phyloP scores from a whole-genome alignment of 1,139 yeast species.

The Pichia sp. region DNA sequence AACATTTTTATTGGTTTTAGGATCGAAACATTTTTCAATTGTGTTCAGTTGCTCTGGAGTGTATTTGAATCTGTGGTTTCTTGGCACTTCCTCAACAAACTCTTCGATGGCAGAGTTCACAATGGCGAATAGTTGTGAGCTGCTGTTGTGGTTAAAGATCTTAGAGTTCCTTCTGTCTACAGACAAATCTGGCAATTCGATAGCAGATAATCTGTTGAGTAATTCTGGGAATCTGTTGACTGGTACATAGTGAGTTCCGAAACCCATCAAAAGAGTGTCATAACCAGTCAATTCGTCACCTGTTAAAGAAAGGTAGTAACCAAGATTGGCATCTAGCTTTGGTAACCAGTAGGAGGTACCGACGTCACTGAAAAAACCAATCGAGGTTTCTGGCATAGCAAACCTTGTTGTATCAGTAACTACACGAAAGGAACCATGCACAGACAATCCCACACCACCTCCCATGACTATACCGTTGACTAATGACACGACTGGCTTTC shows the following conservation, averaged over 20 bases:
- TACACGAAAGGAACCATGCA: constrained; percentile 91
- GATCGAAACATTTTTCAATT: constrained; percentile 64
- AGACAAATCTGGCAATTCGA: constrained; percentile 38
- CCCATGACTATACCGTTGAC: constrained; percentile 98
- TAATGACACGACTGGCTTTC: constrained; percentile 78
- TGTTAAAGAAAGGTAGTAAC: constrained; percentile 82
- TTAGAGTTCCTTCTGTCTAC: constrained; percentile 16
- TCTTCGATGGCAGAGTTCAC: constrained; percentile 76
- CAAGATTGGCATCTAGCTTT: constrained; percentile 74
- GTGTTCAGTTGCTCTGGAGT: constrained; percentile 52
- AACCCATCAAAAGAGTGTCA: constrained; percentile 77
- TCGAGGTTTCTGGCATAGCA: constrained; percentile 98
- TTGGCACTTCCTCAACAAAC: constrained; percentile 67
- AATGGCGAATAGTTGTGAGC: constrained; percentile 47
- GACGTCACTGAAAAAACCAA: constrained; percentile 96
- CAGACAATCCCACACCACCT: constrained; percentile 91
- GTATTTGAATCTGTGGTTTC: constrained; percentile 56
- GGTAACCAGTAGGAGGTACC: constrained; percentile 91
- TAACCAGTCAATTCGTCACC: constrained; percentile 74
- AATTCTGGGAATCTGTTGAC: constrained; percentile 59
- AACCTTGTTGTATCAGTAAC: constrained; percentile 86
- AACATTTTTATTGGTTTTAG: constrained; percentile 45
- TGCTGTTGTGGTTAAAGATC: constrained; percentile 18
- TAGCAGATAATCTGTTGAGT: constrained; percentile 58
- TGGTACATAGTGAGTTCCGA: constrained; percentile 87